Evolutionary conservation across 768 basidiomycete genomes (phyloP).

Genomic region (Tricholoma sp.): DNA sequence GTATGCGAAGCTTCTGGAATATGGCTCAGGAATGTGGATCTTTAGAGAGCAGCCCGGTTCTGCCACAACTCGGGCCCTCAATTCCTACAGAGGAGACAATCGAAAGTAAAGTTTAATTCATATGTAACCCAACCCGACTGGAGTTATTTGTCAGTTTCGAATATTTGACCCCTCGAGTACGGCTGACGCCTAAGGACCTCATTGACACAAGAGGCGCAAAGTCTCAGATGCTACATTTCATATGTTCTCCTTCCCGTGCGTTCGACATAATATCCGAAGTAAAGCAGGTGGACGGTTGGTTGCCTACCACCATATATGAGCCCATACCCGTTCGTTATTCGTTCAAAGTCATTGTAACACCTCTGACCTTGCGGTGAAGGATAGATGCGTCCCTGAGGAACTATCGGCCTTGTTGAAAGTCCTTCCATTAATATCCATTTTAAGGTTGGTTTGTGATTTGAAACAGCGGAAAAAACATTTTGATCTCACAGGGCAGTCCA

Average conservation of each 20-base stretch:
- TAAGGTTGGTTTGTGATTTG: conserved; percentile 46
- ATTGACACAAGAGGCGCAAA: conserved; percentile 42
- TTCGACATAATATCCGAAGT: conserved; percentile 62
- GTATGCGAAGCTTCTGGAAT: conserved; percentile 48
- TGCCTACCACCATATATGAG: conserved; percentile 70
- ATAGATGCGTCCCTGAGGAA: conserved; percentile 76
- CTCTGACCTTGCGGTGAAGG: conserved; percentile 31
- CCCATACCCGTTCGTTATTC: conserved; percentile 69
- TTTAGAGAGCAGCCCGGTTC: conserved; percentile 55
- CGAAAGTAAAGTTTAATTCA: conserved; percentile 44
- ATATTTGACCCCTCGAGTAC: conserved; percentile 69
- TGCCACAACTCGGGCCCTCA: conserved; percentile 68
- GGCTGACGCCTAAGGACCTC: conserved; percentile 69
- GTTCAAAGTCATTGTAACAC: not conserved
- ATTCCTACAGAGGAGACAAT: conserved; percentile 68
- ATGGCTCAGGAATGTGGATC: conserved; percentile 74
- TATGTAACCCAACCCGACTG: not conserved
- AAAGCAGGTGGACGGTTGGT: conserved; percentile 47
- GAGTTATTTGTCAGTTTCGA: conserved; percentile 52
- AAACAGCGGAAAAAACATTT: not conserved
- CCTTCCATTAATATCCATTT: conserved; percentile 53
- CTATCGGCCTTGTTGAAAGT: conserved; percentile 59
- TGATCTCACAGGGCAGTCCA: conserved; percentile 42
- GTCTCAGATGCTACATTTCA: conserved; percentile 68
- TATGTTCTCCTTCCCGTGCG: conserved; percentile 78